Evolutionary conservation across 2,329 filamentous ascomycete species (phyloP).

Genomic region (Colletotrichum eleusines): DNA sequence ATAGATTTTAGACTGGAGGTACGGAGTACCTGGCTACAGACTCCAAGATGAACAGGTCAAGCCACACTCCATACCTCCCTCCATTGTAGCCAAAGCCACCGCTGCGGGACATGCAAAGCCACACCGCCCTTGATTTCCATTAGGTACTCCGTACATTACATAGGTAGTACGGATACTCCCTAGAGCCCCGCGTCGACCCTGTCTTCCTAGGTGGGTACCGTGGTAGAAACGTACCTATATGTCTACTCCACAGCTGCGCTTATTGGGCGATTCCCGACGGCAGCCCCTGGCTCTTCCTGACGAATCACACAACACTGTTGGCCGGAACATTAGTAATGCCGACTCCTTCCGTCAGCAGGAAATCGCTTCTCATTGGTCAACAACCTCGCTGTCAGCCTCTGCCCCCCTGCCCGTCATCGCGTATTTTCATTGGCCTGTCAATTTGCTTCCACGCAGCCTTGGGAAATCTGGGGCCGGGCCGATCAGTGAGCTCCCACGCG

Average conservation of each 20-base stretch:
- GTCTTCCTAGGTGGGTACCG: too few relatives aligned
- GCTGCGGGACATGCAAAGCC: too few relatives aligned
- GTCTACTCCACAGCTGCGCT: background rate
- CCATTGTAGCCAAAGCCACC: background rate
- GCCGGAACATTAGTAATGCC: conserved; percentile 19
- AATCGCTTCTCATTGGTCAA: conserved; percentile 9
- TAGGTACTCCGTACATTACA: too few relatives aligned
- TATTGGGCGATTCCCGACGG: conserved; percentile 12
- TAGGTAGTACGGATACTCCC: too few relatives aligned
- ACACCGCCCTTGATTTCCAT: background rate
- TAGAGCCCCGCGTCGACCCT: background rate
- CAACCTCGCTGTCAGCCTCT: conserved; percentile 6
- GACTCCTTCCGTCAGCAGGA: background rate
- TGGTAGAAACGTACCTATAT: too few relatives aligned
- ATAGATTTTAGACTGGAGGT: background rate
- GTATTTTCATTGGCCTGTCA: conserved; percentile 20
- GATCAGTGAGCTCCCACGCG: conserved; percentile 39
- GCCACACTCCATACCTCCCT: background rate
- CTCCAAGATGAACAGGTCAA: background rate
- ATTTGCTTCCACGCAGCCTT: conserved; percentile 34
- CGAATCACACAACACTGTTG: conserved; percentile 33
- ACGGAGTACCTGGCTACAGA: background rate
- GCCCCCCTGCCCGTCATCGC: conserved; percentile 16
- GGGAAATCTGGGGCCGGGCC: conserved; percentile 42
- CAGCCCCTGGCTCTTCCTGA: background rate